phyloP scores from a whole-genome alignment of 495 filamentous ascomycete genomes.

The Hyphodiscus hymeniophilus region DNA sequence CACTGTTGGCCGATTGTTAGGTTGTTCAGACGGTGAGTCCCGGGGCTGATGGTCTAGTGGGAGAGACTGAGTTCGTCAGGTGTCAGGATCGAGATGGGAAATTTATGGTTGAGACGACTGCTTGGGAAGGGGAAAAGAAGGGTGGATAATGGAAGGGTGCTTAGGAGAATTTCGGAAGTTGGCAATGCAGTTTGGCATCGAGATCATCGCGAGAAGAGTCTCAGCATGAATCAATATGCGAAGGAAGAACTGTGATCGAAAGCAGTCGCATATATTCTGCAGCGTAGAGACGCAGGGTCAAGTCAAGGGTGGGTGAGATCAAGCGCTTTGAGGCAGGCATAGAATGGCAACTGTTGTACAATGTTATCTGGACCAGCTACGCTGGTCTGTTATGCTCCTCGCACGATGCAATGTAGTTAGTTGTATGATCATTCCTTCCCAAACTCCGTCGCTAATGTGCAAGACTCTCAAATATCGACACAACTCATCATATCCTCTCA shows the following conservation, averaged over 20 bases:
- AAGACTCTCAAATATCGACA: background rate
- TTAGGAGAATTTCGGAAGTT: background rate
- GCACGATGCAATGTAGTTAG: background rate
- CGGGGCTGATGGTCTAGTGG: background rate
- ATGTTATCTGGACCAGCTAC: no score
- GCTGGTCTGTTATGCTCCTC: no score
- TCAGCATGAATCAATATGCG: no score
- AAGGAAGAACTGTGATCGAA: no score
- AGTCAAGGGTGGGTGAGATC: no score
- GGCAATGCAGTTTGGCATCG: no score
- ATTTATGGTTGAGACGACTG: constrained; percentile 76
- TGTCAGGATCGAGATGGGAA: constrained; percentile 54
- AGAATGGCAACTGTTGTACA: no score
- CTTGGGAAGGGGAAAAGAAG: constrained; percentile 50
- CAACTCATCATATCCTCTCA: background rate
- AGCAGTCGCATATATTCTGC: no score
- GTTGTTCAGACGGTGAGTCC: constrained; percentile 68
- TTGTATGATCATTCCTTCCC: background rate
- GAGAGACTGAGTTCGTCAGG: constrained; percentile 32
- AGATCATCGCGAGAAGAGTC: no score
- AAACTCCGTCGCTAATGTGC: constrained; percentile 5
- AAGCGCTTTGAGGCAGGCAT: background rate
- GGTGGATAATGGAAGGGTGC: background rate
- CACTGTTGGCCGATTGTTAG: constrained; percentile 68
- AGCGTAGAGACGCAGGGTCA: no score